phyloP scores from a whole-genome alignment of 2,329 filamentous ascomycete species.

The Aureobasidium sp. region DNA sequence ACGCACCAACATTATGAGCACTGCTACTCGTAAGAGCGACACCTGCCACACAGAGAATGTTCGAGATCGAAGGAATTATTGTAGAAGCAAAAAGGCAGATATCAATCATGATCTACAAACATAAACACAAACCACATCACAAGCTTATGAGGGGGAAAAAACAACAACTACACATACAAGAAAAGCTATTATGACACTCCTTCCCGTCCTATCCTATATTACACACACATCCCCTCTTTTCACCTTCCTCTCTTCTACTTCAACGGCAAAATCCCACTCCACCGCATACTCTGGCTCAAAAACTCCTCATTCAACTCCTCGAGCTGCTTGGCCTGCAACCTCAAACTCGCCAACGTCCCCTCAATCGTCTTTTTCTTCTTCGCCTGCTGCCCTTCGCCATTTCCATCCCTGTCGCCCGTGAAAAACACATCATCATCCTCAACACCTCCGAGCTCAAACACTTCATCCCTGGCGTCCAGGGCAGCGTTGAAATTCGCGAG shows the following conservation, averaged over 20 bases:
- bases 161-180: too few relatives aligned
- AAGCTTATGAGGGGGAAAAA: too few relatives aligned
- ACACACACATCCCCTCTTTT: neutral
- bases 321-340: slow-evolving; percentile 15
- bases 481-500: neutral
- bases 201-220: neutral
- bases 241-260: neutral
- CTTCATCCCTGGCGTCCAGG: neutral
- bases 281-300: slow-evolving; percentile 14
- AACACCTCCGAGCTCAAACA: neutral
- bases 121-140: too few relatives aligned
- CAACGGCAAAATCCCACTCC: slow-evolving; percentile 5
- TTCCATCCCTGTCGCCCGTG: neutral
- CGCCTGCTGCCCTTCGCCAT: neutral
- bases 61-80: too few relatives aligned
- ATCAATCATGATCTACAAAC: too few relatives aligned
- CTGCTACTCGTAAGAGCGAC: too few relatives aligned
- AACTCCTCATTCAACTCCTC: slow-evolving; percentile 19
- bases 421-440: neutral
- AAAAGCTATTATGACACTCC: neutral
- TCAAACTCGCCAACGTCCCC: slow-evolving; percentile 15
- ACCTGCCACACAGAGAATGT: too few relatives aligned
- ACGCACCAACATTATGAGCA: too few relatives aligned
- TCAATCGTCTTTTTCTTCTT: slow-evolving; percentile 13
- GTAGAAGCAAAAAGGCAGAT: too few relatives aligned